Evolutionary conservation across 352 stramenopile species (phyloP).

Genomic region (Pythium rhizo-oryzae): DNA sequence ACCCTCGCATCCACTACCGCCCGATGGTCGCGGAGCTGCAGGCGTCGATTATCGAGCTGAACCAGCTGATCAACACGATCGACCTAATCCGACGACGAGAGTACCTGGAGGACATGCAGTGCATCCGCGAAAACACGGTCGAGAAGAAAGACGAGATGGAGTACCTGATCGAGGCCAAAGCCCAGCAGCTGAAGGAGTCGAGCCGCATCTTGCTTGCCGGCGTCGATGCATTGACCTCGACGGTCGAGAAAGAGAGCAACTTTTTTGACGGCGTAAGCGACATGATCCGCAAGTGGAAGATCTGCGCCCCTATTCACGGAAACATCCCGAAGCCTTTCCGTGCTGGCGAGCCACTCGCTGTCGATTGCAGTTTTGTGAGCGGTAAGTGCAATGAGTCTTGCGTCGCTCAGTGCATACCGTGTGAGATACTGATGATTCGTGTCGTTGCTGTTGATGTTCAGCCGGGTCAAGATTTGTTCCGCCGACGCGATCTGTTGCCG

Average conservation of each 20-base stretch:
- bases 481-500: slow-evolving; percentile 71
- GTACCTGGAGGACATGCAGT: slow-evolving; percentile 87
- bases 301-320: slow-evolving; percentile 84
- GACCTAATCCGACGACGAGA: slow-evolving; percentile 79
- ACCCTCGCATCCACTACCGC: slow-evolving; percentile 84
- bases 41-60: slow-evolving; percentile 71
- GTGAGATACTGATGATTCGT: neutral
- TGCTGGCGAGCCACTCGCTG: slow-evolving; percentile 74
- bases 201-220: slow-evolving; percentile 74
- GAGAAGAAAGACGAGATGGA: slow-evolving; percentile 81
- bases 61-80: slow-evolving; percentile 89
- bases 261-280: slow-evolving; percentile 84
- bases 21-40: slow-evolving; percentile 86
- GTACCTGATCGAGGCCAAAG: slow-evolving; percentile 78
- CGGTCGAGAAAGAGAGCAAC: slow-evolving; percentile 79
- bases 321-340: slow-evolving; percentile 89
- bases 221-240: slow-evolving; percentile 67
- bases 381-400: slow-evolving; percentile 35
- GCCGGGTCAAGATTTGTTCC: slow-evolving; percentile 77
- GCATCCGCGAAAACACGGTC: slow-evolving; percentile 84
- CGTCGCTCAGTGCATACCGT: neutral
- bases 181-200: slow-evolving; percentile 73
- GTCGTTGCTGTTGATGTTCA: slow-evolving; percentile 20
- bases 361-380: slow-evolving; percentile 86
- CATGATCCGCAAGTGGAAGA: slow-evolving; percentile 86